Evolutionary conservation across 495 filamentous ascomycete genomes (phyloP).

Genomic region (Penicillium roqueforti): DNA sequence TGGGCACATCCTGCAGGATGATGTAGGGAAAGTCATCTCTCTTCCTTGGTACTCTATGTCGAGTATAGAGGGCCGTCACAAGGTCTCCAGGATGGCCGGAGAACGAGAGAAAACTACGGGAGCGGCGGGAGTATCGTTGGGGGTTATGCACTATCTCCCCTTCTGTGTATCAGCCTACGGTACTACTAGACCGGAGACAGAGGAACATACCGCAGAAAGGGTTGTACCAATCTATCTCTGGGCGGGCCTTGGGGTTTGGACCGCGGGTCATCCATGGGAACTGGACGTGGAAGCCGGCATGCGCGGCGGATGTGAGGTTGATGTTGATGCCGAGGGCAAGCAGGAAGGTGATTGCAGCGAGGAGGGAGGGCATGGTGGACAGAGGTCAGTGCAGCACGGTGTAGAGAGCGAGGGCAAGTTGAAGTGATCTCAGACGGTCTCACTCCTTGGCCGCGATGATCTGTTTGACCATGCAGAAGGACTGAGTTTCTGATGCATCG

Average conservation of each 20-base stretch:
- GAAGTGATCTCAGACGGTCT: neutral
- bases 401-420: neutral
- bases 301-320: neutral
- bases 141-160: conserved; percentile 1
- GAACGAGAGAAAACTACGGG: neutral
- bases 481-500: no score
- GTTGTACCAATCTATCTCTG: neutral
- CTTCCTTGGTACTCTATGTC: neutral
- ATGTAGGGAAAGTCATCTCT: neutral
- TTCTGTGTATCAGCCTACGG: neutral
- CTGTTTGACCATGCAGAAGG: no score
- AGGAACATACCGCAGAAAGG: conserved; percentile 1
- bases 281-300: neutral
- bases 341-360: neutral
- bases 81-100: neutral
- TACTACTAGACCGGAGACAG: neutral
- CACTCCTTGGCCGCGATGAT: no score
- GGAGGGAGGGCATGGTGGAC: neutral
- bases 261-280: conserved; percentile 2
- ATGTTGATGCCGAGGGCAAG: neutral
- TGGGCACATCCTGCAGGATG: neutral
- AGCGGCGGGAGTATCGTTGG: neutral
- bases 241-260: neutral
- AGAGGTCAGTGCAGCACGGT: neutral
- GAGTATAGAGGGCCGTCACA: neutral